Percentiles rank a stretch among this genome's conserved stretches.
phyloP scores from a whole-genome alignment of 371 early-diverging fungal species.

The Amoeboaphelidium occidentale region DNA sequence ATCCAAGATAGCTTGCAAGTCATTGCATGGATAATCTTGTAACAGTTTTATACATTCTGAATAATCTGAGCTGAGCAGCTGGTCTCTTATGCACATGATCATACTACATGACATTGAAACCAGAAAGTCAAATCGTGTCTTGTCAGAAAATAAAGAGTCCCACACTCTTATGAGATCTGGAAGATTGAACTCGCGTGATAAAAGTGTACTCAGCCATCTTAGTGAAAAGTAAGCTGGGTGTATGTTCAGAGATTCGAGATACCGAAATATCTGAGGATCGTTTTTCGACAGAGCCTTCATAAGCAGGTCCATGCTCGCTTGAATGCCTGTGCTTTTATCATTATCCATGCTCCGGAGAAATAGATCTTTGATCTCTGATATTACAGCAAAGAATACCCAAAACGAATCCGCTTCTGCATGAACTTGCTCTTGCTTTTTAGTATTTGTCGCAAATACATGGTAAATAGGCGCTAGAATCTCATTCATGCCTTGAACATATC shows the following conservation, averaged over 20 bases:
- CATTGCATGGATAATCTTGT: no score
- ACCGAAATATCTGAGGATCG: background rate
- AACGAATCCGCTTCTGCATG: slow-evolving; percentile 71
- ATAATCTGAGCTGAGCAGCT: no score
- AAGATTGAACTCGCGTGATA: slow-evolving; percentile 53
- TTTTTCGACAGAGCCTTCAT: slow-evolving; percentile 1
- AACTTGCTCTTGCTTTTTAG: slow-evolving; percentile 10
- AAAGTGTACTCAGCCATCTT: slow-evolving; percentile 58
- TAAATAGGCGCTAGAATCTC: slow-evolving; percentile 61
- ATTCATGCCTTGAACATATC: slow-evolving; percentile 79
- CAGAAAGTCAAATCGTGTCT: no score
- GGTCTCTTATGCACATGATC: no score
- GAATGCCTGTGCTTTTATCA: slow-evolving; percentile 1
- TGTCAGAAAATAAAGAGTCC: slow-evolving; percentile 57
- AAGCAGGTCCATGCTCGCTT: background rate
- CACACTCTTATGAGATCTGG: slow-evolving; percentile 59
- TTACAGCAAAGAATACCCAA: slow-evolving; percentile 39
- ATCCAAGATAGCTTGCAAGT: no score
- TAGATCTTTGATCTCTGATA: slow-evolving; percentile 49
- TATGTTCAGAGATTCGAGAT: slow-evolving; percentile 12
- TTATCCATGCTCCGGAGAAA: slow-evolving; percentile 38
- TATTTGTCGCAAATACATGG: slow-evolving; percentile 31
- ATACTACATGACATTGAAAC: no score
- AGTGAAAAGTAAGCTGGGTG: slow-evolving; percentile 55
- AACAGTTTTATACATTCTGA: no score